Percentiles rank a stretch among this genome's conserved stretches.
phyloP scores from a whole-genome alignment of 768 basidiomycete species.

The Neoboletus magnificus region DNA sequence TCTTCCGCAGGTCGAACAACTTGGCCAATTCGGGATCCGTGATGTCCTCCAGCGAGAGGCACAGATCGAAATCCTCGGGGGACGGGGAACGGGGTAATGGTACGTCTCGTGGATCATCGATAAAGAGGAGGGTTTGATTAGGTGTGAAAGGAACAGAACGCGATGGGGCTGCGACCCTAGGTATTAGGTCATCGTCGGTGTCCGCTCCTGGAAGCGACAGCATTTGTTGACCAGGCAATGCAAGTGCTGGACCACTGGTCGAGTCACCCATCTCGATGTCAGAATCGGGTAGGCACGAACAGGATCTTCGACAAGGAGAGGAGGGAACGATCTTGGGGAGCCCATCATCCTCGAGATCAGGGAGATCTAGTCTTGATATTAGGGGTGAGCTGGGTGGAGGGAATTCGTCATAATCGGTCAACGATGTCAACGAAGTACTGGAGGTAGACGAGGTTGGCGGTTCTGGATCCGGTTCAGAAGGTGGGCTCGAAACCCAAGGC shows the following conservation, averaged over 20 bases:
- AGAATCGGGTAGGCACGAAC: conserved; percentile 27
- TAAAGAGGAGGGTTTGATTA: conserved; percentile 37
- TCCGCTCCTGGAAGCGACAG: conserved; percentile 43
- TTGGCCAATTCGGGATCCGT: conserved; percentile 38
- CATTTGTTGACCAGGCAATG: conserved; percentile 23
- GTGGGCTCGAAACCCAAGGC: conserved; percentile 18
- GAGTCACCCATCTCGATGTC: conserved; percentile 25
- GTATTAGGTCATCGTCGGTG: conserved; percentile 42
- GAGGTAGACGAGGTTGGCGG: conserved; percentile 7
- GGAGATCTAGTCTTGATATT: conserved; percentile 29
- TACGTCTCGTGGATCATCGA: conserved; percentile 40
- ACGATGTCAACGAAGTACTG: conserved; percentile 18
- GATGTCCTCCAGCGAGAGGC: conserved; percentile 31
- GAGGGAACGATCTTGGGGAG: conserved; percentile 19
- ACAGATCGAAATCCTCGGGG: conserved; percentile 40
- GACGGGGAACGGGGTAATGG: conserved; percentile 41
- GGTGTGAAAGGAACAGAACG: conserved; percentile 14
- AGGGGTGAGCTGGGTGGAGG: conserved; percentile 30
- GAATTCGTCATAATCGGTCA: conserved; percentile 22
- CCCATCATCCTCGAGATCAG: conserved; percentile 31
- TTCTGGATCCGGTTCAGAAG: conserved; percentile 15
- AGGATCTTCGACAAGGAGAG: conserved; percentile 31
- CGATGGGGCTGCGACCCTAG: conserved; percentile 12
- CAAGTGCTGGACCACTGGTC: conserved; percentile 12
- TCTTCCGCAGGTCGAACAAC: conserved; percentile 40